phyloP scores from a whole-genome alignment of 768 basidiomycete genomes.

The Pleurotus ostreatus region DNA sequence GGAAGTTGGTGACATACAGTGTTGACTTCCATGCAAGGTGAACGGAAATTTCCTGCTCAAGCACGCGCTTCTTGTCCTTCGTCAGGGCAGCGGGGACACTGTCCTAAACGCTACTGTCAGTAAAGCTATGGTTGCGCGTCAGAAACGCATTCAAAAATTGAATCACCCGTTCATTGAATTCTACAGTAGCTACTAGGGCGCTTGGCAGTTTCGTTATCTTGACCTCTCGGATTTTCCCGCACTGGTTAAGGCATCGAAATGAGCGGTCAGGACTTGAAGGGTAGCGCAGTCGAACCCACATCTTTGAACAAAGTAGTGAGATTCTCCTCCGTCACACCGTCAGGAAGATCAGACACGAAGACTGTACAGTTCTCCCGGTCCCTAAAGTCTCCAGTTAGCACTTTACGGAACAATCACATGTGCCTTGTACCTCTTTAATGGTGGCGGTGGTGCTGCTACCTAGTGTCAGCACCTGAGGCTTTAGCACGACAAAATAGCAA shows the following conservation, averaged over 20 bases:
- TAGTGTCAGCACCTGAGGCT: constrained; percentile 4
- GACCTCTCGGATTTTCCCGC: constrained; percentile 81
- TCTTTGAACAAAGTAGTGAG: constrained; percentile 80
- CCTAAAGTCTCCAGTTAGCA: constrained; percentile 32
- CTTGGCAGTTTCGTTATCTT: constrained; percentile 65
- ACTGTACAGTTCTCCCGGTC: constrained; percentile 96
- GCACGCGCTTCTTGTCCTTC: constrained; percentile 89
- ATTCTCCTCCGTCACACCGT: constrained; percentile 56
- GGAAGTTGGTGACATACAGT: constrained; percentile 94
- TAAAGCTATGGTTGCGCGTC: neutral
- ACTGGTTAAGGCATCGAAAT: constrained; percentile 42
- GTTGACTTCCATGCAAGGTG: constrained; percentile 93
- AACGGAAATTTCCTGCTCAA: constrained; percentile 73
- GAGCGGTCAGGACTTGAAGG: neutral
- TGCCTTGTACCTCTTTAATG: constrained; percentile 55
- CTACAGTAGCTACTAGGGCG: constrained; percentile 76
- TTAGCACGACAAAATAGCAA: neutral
- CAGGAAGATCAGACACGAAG: constrained; percentile 72
- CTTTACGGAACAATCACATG: constrained; percentile 3
- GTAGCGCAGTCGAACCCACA: constrained; percentile 35
- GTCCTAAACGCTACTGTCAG: constrained; percentile 42
- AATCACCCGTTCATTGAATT: constrained; percentile 69
- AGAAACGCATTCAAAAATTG: neutral
- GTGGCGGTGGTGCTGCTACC: constrained; percentile 27
- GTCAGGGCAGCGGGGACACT: constrained; percentile 84